These are phyloP conservation scores for Didymella sp. DNA, from an alignment of 2,329 filamentous ascomycete genomes.

Conservation along the genomic window DNA sequence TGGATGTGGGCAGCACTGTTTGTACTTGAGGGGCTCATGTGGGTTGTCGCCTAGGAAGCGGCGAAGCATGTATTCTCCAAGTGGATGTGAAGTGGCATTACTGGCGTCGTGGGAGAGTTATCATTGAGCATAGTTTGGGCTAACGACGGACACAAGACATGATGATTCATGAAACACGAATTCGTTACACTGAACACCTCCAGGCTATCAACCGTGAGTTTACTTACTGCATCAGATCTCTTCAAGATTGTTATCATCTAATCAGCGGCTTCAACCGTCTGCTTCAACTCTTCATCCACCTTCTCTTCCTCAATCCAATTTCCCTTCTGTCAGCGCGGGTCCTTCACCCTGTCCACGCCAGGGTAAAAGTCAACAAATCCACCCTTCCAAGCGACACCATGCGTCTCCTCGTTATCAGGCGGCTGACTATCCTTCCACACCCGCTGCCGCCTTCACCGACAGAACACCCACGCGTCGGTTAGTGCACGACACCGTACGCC, in stretches of 20 bases:
- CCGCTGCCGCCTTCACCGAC: slow-evolving; percentile 30
- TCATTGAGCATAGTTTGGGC: not conserved
- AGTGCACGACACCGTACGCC: slow-evolving; percentile 28
- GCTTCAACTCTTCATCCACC: no score
- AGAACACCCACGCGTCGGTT: slow-evolving; percentile 36
- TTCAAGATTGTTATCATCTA: not conserved
- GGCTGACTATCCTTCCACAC: not conserved
- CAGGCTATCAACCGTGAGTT: not conserved
- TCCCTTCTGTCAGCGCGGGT: no score
- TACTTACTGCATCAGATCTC: not conserved
- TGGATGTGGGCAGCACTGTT: no score
- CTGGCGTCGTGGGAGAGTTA: not conserved
- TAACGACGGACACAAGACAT: not conserved
- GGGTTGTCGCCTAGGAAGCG: not conserved
- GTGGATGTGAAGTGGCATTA: not conserved
- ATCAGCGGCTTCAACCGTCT: not conserved
- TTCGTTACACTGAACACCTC: not conserved
- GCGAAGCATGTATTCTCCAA: not conserved
- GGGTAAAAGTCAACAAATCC: not conserved
- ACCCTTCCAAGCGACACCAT: not conserved
- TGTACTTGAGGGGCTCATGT: no score
- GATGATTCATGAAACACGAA: not conserved
- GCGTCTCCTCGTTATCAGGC: not conserved
- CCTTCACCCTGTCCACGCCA: not conserved
- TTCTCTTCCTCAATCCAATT: not conserved